These are phyloP conservation scores for Fonsecaea monophora DNA, from an alignment of 2,329 filamentous ascomycete species.

Conservation along the genomic window DNA sequence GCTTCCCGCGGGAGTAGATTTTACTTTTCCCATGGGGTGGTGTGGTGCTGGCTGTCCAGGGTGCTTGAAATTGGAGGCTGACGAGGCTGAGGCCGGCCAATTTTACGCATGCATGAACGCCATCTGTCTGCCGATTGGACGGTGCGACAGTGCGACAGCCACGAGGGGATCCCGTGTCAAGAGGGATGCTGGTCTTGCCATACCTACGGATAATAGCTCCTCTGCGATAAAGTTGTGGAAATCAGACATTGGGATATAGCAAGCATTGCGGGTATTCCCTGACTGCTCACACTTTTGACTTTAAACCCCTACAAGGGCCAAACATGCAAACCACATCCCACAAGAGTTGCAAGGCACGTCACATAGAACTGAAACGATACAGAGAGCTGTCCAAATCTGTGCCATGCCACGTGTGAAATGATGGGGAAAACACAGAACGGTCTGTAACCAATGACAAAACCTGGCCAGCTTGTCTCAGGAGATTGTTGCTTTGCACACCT, in stretches of 20 bases:
- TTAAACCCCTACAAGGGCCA: no score
- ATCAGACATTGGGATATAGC: background rate
- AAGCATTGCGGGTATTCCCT: background rate
- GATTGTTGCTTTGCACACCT: background rate
- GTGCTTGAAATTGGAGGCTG: background rate
- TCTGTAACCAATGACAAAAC: background rate
- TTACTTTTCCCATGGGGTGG: background rate
- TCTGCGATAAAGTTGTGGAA: no score
- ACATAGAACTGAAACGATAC: background rate
- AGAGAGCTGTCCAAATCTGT: background rate
- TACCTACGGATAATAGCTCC: no score
- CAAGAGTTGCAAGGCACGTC: background rate
- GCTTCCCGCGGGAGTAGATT: background rate
- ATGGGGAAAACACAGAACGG: background rate
- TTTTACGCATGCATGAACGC: background rate
- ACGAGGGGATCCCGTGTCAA: background rate
- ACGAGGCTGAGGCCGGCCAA: slow-evolving; percentile 4
- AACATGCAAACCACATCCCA: background rate
- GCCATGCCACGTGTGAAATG: slow-evolving; percentile 1
- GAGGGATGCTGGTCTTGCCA: background rate
- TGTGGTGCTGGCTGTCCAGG: background rate
- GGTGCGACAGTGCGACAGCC: background rate
- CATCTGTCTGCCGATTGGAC: background rate
- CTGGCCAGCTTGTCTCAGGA: background rate
- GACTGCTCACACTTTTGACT: background rate